Conservation (phyloP, 2,329 filamentous ascomycete genomes). For the Fusarium acutatum region DNA sequence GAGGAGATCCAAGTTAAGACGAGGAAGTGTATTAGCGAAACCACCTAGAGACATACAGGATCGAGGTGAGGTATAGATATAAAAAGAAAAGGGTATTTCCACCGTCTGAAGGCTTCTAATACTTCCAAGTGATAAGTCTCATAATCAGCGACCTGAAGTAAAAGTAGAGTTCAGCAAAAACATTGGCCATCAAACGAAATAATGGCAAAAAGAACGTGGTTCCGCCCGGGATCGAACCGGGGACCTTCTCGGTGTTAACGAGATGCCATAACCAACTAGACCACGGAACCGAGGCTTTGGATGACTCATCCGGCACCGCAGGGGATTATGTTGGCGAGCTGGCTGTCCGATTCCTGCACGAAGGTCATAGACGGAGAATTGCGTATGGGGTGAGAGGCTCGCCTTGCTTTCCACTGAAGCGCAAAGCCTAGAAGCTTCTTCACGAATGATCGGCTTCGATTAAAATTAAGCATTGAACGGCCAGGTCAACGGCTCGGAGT, state of each 20-base stretch:
- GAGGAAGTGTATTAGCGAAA: not conserved
- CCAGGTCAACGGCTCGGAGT: not conserved
- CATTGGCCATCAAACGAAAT: fast-evolving
- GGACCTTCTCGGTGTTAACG: constrained; percentile 10
- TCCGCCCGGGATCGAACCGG: constrained; percentile 13
- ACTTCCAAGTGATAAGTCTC: not conserved
- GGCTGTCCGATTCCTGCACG: fast-evolving
- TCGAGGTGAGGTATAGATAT: not conserved
- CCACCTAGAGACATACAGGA: not conserved
- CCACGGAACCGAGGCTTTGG: not conserved
- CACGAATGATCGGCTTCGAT: no score
- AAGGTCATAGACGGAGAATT: no score
- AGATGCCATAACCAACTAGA: constrained; percentile 13
- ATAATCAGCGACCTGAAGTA: not conserved
- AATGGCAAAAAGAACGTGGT: not conserved
- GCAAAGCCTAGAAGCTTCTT: not conserved
- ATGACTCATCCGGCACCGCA: not conserved
- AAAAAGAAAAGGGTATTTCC: not conserved
- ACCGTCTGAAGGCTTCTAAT: not conserved
- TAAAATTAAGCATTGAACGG: not conserved
- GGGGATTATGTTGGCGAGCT: fast-evolving
- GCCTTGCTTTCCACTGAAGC: no score
- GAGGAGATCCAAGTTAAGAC: not conserved
- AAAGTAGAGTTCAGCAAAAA: not conserved
- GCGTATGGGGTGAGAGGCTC: not conserved